A percentile compares a stretch with the other conserved stretches of the same genome.
Conservation (phyloP, 768 basidiomycete species). For the Termitomyces sp. region DNA sequence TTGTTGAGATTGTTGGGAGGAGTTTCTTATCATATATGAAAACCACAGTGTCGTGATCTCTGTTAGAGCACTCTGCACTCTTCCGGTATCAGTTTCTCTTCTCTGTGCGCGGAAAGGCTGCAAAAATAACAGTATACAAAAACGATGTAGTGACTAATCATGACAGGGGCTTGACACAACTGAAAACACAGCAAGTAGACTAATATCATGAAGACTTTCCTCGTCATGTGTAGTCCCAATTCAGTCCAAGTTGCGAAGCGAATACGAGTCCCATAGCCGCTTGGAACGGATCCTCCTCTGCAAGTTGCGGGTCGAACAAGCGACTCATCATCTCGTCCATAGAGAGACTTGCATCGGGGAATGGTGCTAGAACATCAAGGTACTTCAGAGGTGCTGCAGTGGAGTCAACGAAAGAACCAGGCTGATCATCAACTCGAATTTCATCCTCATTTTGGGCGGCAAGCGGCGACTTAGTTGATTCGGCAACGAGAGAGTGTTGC, state of each 20-base stretch:
- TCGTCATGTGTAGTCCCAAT: constrained; percentile 20
- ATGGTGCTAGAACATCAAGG: constrained; percentile 24
- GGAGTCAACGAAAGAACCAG: constrained; percentile 17
- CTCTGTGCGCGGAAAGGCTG: no score
- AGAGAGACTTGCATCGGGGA: constrained; percentile 13
- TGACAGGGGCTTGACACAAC: not conserved
- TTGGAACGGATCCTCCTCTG: constrained; percentile 32
- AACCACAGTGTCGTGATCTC: no score
- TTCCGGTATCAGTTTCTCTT: no score
- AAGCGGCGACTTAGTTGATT: not conserved
- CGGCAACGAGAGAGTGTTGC: not conserved
- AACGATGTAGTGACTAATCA: not conserved
- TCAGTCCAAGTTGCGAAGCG: constrained; percentile 31
- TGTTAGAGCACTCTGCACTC: no score
- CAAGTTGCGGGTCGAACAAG: constrained; percentile 28
- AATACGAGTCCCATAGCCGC: constrained; percentile 44
- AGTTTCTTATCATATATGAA: no score
- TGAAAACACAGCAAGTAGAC: constrained; percentile 14
- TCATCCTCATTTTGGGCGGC: not conserved
- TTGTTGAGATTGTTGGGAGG: no score
- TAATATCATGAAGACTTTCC: not conserved
- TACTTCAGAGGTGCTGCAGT: constrained; percentile 27
- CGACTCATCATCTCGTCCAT: constrained; percentile 21
- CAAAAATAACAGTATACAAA: not conserved
- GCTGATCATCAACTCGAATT: not conserved